phyloP scores from a whole-genome alignment of 768 basidiomycete genomes.

The Suillus brevipes region DNA sequence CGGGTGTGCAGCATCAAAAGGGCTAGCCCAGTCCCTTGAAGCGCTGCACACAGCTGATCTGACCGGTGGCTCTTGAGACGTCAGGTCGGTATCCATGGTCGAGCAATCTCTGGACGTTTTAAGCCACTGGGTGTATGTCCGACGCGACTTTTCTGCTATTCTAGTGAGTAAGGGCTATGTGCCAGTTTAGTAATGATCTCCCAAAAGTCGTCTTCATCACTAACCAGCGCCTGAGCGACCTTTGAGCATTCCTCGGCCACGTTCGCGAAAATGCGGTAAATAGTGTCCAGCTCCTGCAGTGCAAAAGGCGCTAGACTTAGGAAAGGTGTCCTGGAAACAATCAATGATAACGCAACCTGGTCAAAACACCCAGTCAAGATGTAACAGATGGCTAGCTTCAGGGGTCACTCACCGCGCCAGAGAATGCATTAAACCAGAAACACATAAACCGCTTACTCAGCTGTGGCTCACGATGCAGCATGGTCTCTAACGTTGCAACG shows the following conservation, averaged over 20 bases:
- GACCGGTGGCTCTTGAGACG: constrained; percentile 3
- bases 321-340: constrained; percentile 62
- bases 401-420: constrained; percentile 56
- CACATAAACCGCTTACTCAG: constrained; percentile 65
- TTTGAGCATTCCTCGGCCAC: constrained; percentile 61
- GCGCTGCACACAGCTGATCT: constrained; percentile 6
- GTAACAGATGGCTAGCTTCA: neutral
- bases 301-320: constrained; percentile 59
- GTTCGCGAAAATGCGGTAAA: constrained; percentile 55
- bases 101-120: constrained; percentile 20
- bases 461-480: constrained; percentile 59
- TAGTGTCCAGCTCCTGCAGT: constrained; percentile 58
- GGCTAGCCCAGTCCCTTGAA: constrained; percentile 7
- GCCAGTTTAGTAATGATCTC: constrained; percentile 2
- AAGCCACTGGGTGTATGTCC: constrained; percentile 43
- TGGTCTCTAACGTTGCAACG: constrained; percentile 53
- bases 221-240: constrained; percentile 58
- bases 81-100: constrained; percentile 30
- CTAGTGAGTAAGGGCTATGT: constrained; percentile 56
- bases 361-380: constrained; percentile 2
- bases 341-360: constrained; percentile 64
- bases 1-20: constrained; percentile 26
- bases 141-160: constrained; percentile 51
- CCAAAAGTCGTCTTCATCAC: constrained; percentile 20
- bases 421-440: constrained; percentile 77